Evolutionary conservation across 2,329 filamentous ascomycete genomes (phyloP).

Genomic region (Neofusicoccum kwambonambiense): DNA sequence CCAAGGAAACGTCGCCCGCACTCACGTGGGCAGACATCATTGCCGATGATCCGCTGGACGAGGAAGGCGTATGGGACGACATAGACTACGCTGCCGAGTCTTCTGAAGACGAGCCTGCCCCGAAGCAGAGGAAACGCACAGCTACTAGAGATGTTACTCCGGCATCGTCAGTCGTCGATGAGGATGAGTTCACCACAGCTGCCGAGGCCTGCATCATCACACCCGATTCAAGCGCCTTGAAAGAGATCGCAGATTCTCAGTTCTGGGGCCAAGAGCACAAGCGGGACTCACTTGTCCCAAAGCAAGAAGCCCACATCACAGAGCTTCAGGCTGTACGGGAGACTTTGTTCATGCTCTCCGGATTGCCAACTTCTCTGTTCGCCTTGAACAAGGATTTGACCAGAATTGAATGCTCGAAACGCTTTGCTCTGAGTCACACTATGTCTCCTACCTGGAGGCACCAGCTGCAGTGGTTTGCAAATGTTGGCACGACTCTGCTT

Average conservation of each 20-base stretch:
- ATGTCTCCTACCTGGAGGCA: constrained; percentile 34
- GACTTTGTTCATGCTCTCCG: constrained; percentile 79
- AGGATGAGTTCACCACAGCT: constrained; percentile 36
- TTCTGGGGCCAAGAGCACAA: constrained; percentile 44
- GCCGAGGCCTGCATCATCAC: constrained; percentile 34
- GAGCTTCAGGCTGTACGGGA: constrained; percentile 76
- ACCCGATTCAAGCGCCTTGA: constrained; percentile 29
- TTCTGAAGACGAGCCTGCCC: constrained; percentile 58
- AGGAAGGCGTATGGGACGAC: constrained; percentile 68
- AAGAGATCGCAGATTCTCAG: constrained; percentile 44
- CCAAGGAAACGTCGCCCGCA: constrained; percentile 45
- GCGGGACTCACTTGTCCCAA: not conserved
- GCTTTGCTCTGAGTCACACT: constrained; percentile 41
- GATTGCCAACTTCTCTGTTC: constrained; percentile 74
- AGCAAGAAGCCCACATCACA: constrained; percentile 47
- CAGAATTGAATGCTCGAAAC: constrained; percentile 20
- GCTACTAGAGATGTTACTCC: constrained; percentile 27
- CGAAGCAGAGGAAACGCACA: constrained; percentile 32
- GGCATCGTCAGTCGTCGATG: constrained; percentile 35
- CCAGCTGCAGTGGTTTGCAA: constrained; percentile 46
- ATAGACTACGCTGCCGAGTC: constrained; percentile 65
- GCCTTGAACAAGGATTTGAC: constrained; percentile 29
- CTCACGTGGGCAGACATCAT: constrained; percentile 80
- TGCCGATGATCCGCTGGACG: constrained; percentile 69
- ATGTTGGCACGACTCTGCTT: constrained; percentile 49